Evolutionary conservation across 2,329 filamentous ascomycete genomes (phyloP), one percentile per base, ranked within the genome.

Genomic region (Xylaria sp.): DNA sequence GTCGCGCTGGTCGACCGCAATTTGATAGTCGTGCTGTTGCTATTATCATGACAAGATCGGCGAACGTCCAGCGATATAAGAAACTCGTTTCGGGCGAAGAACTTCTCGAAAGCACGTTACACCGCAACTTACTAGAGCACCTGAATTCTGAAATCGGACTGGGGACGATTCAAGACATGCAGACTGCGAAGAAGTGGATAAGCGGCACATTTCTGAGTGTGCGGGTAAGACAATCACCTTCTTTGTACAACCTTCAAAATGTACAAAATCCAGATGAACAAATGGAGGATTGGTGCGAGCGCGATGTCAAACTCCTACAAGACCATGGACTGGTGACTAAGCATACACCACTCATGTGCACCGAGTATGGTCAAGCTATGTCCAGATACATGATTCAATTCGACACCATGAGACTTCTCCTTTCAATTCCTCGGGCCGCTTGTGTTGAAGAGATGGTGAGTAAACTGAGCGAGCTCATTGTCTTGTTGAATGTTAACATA

Each of bases 111-210:
- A 96, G 93, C 77, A 89, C 85, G 20, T 81, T 97, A 6, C 93
- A 97, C 78, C 81, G 88, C 31, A 93, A 95, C 71, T 80, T 97
- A 0, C 90, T 94, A 55, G 92, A 95, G 70, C 92, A 96, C 73
- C 78, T 97, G 70, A 96, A 96, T 74, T 93, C 93, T 1, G 93
- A 96, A 74, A 90, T 95, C 54, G 90, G 90, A 1, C 82, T 96
- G 1, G 90, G 91, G 0, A 94, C 91, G 0, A 88, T 96, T 61
- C 85, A 81, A 5, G 85, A 90, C 71, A 76, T 90, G 0, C 76
- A 83, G 0, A 87, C 89, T 0, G 93, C 93, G 11, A 89, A 89
- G 68, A 84, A 81, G 67, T 97, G 93, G 93, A 86, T 97, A 22
- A 81, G 81, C 6, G 88, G 92, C 1, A 96, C 93, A 0, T 96